Conservation (phyloP, 768 basidiomycete species). For the Tulasnella sp. region DNA sequence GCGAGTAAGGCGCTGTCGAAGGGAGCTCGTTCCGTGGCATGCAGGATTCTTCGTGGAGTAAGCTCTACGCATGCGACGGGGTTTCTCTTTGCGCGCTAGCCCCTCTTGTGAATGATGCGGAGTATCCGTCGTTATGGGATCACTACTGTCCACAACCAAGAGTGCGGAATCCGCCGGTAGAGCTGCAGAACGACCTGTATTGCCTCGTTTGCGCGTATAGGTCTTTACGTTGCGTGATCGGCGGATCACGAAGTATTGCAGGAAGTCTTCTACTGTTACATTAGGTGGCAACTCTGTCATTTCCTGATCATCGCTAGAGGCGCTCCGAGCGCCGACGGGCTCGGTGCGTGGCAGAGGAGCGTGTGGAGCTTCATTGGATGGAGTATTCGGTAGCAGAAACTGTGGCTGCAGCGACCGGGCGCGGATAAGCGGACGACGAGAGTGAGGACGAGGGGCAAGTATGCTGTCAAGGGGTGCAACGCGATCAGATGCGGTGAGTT, state of each 20-base stretch:
- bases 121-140: conserved; percentile 8
- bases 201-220: not conserved
- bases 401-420: not conserved
- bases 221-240: not conserved
- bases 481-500: not conserved
- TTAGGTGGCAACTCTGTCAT: not conserved
- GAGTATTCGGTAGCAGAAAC: not conserved
- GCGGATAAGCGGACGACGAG: conserved; percentile 10
- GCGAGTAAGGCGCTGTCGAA: conserved; percentile 8
- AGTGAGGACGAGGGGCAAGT: not conserved
- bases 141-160: not conserved
- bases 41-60: not conserved
- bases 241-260: not conserved
- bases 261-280: not conserved
- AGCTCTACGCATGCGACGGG: not conserved
- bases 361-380: not conserved
- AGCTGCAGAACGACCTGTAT: not conserved
- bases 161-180: not conserved
- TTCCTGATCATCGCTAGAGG: not conserved
- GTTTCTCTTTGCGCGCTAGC: not conserved
- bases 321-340: not conserved
- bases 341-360: not conserved
- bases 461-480: not conserved
- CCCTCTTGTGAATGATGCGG: not conserved
- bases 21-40: not conserved